phyloP scores from a whole-genome alignment of 2,329 filamentous ascomycete genomes.

The Microsporum ferrugineum region DNA sequence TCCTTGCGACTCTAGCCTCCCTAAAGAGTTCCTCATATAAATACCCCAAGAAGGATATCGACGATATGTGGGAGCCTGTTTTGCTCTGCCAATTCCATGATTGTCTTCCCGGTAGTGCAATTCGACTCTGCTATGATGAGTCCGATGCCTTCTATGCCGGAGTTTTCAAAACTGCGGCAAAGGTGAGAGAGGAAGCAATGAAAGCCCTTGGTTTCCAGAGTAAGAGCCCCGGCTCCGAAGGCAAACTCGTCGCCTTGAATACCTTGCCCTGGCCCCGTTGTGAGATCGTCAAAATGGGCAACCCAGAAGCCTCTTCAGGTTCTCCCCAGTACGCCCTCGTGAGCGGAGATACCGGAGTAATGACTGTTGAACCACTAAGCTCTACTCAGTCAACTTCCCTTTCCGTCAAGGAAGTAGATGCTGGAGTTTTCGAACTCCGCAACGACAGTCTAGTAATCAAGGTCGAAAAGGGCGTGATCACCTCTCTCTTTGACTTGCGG shows the following conservation, averaged over 20 bases:
- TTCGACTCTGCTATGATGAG: constrained; percentile 97
- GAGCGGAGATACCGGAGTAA: constrained; percentile 37
- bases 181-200: constrained; percentile 59
- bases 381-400: constrained; percentile 24
- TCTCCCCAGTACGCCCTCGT: constrained; percentile 33
- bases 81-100: constrained; percentile 96
- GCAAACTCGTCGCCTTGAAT: constrained; percentile 58
- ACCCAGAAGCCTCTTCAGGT: constrained; percentile 16
- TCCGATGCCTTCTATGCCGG: constrained; percentile 79
- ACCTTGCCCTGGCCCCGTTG: constrained; percentile 76
- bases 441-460: constrained; percentile 67
- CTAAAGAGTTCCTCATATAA: constrained; percentile 60
- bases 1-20: constrained; percentile 74
- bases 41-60: constrained; percentile 89
- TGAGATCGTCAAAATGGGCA: constrained; percentile 54
- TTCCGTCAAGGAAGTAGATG: constrained; percentile 40
- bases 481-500: constrained; percentile 65
- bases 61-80: constrained; percentile 88
- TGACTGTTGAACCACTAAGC: constrained; percentile 24
- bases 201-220: constrained; percentile 53
- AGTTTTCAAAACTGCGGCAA: constrained; percentile 65
- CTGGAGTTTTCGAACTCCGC: constrained; percentile 62
- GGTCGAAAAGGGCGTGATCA: constrained; percentile 65
- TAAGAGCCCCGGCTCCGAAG: constrained; percentile 30
- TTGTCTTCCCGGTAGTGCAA: constrained; percentile 84